These are phyloP conservation scores for Gastrodia elata DNA, from an alignment of 106 monocot genomes.

Conservation along the genomic window DNA sequence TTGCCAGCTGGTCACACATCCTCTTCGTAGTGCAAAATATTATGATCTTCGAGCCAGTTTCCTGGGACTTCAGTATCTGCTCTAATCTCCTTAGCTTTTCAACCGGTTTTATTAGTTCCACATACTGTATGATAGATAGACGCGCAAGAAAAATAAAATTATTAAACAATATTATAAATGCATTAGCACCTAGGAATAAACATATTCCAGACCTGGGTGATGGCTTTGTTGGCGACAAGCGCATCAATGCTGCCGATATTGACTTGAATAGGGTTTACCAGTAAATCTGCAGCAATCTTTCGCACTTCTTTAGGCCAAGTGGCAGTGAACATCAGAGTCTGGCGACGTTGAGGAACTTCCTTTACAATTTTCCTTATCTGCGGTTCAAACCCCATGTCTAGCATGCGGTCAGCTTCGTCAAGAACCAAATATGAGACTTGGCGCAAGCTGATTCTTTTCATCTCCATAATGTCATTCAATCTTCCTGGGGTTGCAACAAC, in stretches of 20 bases:
- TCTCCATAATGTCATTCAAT: constrained; percentile 89
- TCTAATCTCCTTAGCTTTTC: constrained; percentile 83
- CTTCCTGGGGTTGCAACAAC: constrained; percentile 95
- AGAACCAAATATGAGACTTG: constrained; percentile 91
- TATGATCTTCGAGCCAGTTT: constrained; percentile 70
- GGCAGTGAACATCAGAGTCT: constrained; percentile 94
- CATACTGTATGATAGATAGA: constrained; percentile 33
- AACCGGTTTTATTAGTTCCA: constrained; percentile 55
- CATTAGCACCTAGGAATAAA: background rate
- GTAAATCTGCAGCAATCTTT: constrained; percentile 79
- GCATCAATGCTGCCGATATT: constrained; percentile 77
- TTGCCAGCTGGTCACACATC: constrained; percentile 86
- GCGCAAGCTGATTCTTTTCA: constrained; percentile 64
- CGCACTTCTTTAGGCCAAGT: constrained; percentile 98
- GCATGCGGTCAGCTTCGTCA: constrained; percentile 93
- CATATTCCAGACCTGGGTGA: constrained; percentile 62
- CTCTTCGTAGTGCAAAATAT: constrained; percentile 90
- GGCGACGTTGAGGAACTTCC: constrained; percentile 75
- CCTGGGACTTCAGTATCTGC: constrained; percentile 81
- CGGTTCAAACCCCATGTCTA: constrained; percentile 99
- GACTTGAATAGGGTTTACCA: constrained; percentile 48
- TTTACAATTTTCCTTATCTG: constrained; percentile 93
- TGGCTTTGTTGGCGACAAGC: constrained; percentile 87
- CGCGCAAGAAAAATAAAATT: background rate
- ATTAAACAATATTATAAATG: background rate